These are phyloP conservation scores for Boletus mariae DNA, from an alignment of 1,284 basidiomycete genomes.

Conservation along the genomic window DNA sequence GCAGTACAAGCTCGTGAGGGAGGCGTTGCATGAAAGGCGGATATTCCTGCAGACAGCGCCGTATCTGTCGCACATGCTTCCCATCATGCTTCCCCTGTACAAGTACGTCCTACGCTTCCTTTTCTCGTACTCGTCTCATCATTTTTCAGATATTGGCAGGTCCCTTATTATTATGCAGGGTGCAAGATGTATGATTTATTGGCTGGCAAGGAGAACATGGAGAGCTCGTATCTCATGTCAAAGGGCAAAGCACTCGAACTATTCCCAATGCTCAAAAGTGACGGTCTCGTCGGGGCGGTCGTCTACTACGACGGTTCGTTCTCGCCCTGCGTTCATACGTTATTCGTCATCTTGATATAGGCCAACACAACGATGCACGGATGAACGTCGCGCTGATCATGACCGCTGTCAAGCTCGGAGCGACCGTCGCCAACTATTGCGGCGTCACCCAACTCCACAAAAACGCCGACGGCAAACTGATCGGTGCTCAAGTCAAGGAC, in stretches of 20 bases:
- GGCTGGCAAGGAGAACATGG: constrained; percentile 97
- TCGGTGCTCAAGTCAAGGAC: constrained; percentile 79
- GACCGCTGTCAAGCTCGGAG: constrained; percentile 93
- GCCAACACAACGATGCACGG: constrained; percentile 96
- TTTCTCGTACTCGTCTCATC: not conserved
- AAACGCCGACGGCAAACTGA: constrained; percentile 58
- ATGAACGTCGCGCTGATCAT: constrained; percentile 96
- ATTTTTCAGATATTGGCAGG: constrained; percentile 81
- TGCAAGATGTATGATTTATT: constrained; percentile 97
- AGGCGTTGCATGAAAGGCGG: constrained; percentile 89
- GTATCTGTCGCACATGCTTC: constrained; percentile 88
- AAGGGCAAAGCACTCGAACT: constrained; percentile 90
- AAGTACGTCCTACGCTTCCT: constrained; percentile 49
- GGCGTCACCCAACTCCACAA: constrained; percentile 84
- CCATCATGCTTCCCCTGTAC: constrained; percentile 93
- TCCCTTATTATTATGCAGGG: constrained; percentile 94
- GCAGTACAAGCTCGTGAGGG: constrained; percentile 93
- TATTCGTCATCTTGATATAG: constrained; percentile 36
- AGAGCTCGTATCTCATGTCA: constrained; percentile 91
- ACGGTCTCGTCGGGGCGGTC: constrained; percentile 92
- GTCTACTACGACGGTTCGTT: constrained; percentile 92
- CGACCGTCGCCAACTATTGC: constrained; percentile 86
- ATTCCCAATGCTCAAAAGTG: constrained; percentile 93
- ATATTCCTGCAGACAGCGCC: constrained; percentile 97
- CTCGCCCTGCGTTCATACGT: not conserved